Percentiles rank a stretch among this genome's conserved stretches.
Conservation (phyloP, 1,284 basidiomycete genomes). For the Austropuccinia psidii region DNA sequence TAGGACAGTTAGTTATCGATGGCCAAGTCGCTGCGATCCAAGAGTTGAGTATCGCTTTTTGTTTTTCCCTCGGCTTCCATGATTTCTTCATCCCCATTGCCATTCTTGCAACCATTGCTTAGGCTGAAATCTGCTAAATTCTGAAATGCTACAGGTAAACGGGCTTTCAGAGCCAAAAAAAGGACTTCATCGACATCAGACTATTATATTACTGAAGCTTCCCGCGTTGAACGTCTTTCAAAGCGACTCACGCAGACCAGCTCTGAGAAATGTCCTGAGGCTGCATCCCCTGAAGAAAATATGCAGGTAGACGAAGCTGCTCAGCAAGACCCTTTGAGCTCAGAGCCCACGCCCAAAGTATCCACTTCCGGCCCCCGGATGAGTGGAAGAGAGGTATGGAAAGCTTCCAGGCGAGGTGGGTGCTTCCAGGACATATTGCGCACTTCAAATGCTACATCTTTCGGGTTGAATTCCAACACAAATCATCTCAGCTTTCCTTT, state of each 20-base stretch:
- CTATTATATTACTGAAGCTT: slow-evolving; percentile 2
- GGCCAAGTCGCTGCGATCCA: slow-evolving; percentile 30
- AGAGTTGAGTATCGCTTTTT: not conserved
- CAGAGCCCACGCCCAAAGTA: not conserved
- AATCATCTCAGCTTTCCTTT: too few relatives aligned
- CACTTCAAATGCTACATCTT: too few relatives aligned
- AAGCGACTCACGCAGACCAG: not conserved
- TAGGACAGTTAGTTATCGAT: too few relatives aligned
- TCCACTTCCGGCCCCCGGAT: slow-evolving; percentile 17
- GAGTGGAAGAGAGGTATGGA: slow-evolving; percentile 31
- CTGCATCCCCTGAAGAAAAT: not conserved
- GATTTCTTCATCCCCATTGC: not conserved
- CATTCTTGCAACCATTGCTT: not conserved
- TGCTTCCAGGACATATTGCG: too few relatives aligned
- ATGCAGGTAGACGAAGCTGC: slow-evolving; percentile 17
- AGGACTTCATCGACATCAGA: slow-evolving; percentile 13
- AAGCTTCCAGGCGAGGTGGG: slow-evolving; percentile 12
- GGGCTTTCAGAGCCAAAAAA: slow-evolving; percentile 19
- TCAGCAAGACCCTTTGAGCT: not conserved
- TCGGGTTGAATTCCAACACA: too few relatives aligned
- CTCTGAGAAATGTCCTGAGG: not conserved
- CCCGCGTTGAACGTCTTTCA: not conserved
- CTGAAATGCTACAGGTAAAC: not conserved
- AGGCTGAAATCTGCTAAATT: not conserved
- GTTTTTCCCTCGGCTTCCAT: not conserved